Evolutionary conservation across 805 yeast species (phyloP), one percentile per base, ranked within the genome.

Genomic region (Hanseniaspora thailandica): DNA sequence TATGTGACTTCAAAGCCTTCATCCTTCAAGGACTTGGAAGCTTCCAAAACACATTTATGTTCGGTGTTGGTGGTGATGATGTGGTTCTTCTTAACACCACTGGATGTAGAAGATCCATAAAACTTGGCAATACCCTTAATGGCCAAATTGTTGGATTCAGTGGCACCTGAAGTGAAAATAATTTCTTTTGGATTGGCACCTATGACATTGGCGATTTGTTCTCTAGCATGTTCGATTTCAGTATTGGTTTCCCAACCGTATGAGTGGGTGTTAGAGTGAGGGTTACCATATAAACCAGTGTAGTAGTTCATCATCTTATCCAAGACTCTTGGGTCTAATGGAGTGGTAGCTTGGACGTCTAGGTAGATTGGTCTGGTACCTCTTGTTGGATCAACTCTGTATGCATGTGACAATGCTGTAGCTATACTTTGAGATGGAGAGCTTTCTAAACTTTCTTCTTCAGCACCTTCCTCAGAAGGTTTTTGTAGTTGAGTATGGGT

Each of bases 221-320:
- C 74, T 62, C 99, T 78, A 5, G 98, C 96, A 48, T 71, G 71
- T 64, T 93, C 98, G 17, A 93, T 93, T 55, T 83, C 96, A 58
- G 77, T 78, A 55, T 90, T 96, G 3, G 98, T 86, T 71, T 93
- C 99, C 99, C 99, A 93, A 34, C 99, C 99, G 66, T 90, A 93
- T 5, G 95, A 78, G 66, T 93, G 99, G 2, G 98, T 93, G 55
- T 93, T 81, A 5, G 96, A 87, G 69, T 93, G 99, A 22, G 99
- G 99, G 67, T 93, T 93, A 57, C 99, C 99, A 66, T 87, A 93
- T 55, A 86, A 74, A 4, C 97, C 97, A 2, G 97, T 90, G 67
- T 78, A 84, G 64, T 82, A 87, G 61, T 77, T 79, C 60, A 86
- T 66, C 95, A 86, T 87, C 60, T 80, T 82, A 65, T 86, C 96